Evolutionary conservation across 2,329 filamentous ascomycete species (phyloP).

Genomic region (Aurifilum marmelostoma): DNA sequence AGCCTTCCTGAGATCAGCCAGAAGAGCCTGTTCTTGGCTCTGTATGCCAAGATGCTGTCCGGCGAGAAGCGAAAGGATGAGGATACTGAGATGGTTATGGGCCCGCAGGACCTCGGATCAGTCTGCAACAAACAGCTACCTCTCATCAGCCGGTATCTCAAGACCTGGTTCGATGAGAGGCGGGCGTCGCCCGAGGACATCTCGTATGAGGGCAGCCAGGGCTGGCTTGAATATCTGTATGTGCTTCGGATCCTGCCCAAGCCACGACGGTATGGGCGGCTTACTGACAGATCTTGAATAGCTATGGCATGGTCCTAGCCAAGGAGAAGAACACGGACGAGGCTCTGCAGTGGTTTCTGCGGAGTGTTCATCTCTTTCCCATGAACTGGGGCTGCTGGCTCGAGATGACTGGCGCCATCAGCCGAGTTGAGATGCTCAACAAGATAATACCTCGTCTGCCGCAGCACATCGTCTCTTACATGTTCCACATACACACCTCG

Average conservation of each 20-base stretch:
- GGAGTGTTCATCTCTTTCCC: constrained; percentile 84
- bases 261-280: neutral
- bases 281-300: constrained; percentile 34
- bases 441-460: constrained; percentile 74
- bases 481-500: constrained; percentile 90
- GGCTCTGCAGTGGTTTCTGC: constrained; percentile 84
- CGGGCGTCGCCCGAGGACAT: constrained; percentile 58
- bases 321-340: constrained; percentile 88
- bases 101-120: constrained; percentile 84
- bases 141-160: constrained; percentile 73
- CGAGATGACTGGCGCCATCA: constrained; percentile 81
- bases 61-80: constrained; percentile 97
- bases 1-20: constrained; percentile 71
- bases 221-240: constrained; percentile 87
- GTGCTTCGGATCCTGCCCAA: neutral
- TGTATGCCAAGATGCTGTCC: constrained; percentile 91
- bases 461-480: constrained; percentile 87
- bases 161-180: constrained; percentile 77
- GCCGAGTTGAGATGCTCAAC: constrained; percentile 78
- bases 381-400: constrained; percentile 99
- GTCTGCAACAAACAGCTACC: constrained; percentile 85
- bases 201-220: constrained; percentile 66
- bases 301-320: constrained; percentile 85
- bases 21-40: constrained; percentile 85
- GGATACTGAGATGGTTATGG: constrained; percentile 95